Conservation (phyloP, 345 rosid genomes). For the Turnera subulata region DNA sequence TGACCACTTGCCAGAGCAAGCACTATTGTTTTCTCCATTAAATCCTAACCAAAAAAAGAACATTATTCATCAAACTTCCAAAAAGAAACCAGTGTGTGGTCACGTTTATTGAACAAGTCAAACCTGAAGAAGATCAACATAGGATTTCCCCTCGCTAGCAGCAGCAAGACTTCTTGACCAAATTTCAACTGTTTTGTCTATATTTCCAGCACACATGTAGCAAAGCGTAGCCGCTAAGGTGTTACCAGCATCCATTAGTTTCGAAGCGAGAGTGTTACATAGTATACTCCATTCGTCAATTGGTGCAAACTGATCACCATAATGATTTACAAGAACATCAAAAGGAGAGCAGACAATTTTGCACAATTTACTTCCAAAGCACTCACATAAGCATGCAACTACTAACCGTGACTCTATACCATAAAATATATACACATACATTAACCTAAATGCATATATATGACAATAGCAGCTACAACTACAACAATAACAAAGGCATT, state of each 20-base stretch:
- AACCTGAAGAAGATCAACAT: constrained; percentile 94
- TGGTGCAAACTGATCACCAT: constrained; percentile 72
- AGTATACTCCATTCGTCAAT: constrained; percentile 82
- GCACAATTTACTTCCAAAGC: too few relatives aligned
- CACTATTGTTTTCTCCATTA: constrained; percentile 98
- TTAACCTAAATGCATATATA: too few relatives aligned
- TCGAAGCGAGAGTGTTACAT: constrained; percentile 81
- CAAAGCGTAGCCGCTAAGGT: constrained; percentile 91
- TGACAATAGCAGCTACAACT: too few relatives aligned
- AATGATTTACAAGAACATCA: constrained; percentile 16
- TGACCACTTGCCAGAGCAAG: constrained; percentile 95
- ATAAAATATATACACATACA: too few relatives aligned
- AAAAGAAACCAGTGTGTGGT: too few relatives aligned
- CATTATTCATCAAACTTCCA: constrained; percentile 9
- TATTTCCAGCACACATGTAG: constrained; percentile 93
- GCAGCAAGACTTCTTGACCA: constrained; percentile 82
- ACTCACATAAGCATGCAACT: too few relatives aligned
- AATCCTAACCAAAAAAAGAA: constrained; percentile 55
- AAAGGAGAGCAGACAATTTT: neutral
- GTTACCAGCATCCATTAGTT: constrained; percentile 68
- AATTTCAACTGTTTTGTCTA: constrained; percentile 96
- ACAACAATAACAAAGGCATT: too few relatives aligned
- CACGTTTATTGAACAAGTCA: too few relatives aligned
- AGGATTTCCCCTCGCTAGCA: constrained; percentile 66
- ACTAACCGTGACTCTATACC: too few relatives aligned